Percentiles rank a stretch among this genome's conserved stretches.
These are phyloP conservation scores for Colletotrichum chlorophyti DNA, from an alignment of 2,329 filamentous ascomycete species.

Conservation along the genomic window DNA sequence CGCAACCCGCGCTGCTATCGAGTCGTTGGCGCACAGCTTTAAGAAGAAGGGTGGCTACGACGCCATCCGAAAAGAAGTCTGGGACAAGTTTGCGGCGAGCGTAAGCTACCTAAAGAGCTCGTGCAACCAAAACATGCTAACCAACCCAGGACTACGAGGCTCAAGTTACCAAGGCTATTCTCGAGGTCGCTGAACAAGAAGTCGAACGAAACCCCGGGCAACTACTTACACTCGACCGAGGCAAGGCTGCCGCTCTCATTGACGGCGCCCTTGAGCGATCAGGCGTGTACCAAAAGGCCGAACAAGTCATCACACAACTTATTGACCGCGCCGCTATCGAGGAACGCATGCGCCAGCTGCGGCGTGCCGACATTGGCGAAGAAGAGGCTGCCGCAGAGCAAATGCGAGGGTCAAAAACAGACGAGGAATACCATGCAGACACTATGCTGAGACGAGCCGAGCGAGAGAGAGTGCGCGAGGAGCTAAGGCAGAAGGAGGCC, in stretches of 20 bases:
- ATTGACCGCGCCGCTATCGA: conserved; percentile 75
- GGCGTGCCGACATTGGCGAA: conserved; percentile 71
- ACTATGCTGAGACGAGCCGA: conserved; percentile 65
- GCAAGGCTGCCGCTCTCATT: conserved; percentile 76
- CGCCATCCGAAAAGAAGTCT: conserved; percentile 76
- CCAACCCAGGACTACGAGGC: conserved; percentile 69
- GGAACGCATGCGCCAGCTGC: conserved; percentile 71
- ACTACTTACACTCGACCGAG: conserved; percentile 75
- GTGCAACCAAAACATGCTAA: not conserved
- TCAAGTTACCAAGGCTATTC: conserved; percentile 69
- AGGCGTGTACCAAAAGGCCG: conserved; percentile 76
- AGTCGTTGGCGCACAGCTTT: conserved; percentile 78
- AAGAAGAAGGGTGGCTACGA: conserved; percentile 90
- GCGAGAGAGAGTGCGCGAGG: conserved; percentile 67
- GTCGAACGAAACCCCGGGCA: conserved; percentile 76
- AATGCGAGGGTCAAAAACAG: conserved; percentile 71
- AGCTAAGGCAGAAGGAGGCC: conserved; percentile 64
- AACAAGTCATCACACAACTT: conserved; percentile 66
- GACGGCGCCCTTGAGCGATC: conserved; percentile 80
- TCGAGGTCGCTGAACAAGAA: conserved; percentile 75
- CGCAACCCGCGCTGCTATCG: conserved; percentile 75
- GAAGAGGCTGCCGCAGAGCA: conserved; percentile 72
- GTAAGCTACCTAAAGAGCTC: conserved; percentile 50
- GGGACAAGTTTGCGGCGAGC: conserved; percentile 75
- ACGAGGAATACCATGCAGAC: conserved; percentile 75